Conservation (phyloP, 257 asterid species). For the Hygrophila difformis region DNA sequence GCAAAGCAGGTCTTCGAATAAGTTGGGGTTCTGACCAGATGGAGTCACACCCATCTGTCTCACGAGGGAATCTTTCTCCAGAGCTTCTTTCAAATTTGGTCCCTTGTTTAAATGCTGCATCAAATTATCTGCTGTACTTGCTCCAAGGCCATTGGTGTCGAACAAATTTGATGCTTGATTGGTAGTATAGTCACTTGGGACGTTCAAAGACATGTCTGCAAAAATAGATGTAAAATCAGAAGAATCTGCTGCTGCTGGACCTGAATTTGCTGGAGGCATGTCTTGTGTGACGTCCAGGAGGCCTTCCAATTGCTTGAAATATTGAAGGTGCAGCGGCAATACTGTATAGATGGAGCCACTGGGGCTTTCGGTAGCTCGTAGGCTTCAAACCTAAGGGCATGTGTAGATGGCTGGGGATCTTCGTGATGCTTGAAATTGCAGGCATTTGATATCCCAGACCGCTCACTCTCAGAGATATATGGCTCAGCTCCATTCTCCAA, state of each 20-base stretch:
- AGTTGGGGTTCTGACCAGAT: slow-evolving; percentile 77
- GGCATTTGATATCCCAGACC: slow-evolving; percentile 43
- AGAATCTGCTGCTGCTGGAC: slow-evolving; percentile 32
- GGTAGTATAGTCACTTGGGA: slow-evolving; percentile 22
- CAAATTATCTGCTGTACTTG: too few species aligned
- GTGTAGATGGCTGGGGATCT: slow-evolving; percentile 51
- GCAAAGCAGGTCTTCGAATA: slow-evolving; percentile 79
- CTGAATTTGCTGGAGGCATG: slow-evolving; percentile 26
- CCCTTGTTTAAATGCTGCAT: slow-evolving; percentile 50
- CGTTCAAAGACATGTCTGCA: slow-evolving; percentile 42
- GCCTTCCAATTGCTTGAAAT: slow-evolving; percentile 76
- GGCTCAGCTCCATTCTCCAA: slow-evolving; percentile 85
- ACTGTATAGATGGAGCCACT: slow-evolving; percentile 31
- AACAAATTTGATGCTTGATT: slow-evolving; percentile 18
- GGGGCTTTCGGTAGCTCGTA: slow-evolving; percentile 82
- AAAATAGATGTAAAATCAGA: slow-evolving; percentile 58
- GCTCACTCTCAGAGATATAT: slow-evolving; percentile 69
- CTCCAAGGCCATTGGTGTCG: slow-evolving; percentile 38
- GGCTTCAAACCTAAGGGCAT: slow-evolving; percentile 86
- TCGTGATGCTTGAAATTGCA: slow-evolving; percentile 57
- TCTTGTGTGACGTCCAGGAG: slow-evolving; percentile 60
- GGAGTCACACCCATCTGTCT: slow-evolving; percentile 94
- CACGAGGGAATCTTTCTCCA: slow-evolving; percentile 84
- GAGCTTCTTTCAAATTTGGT: slow-evolving; percentile 57
- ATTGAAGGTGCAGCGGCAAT: slow-evolving; percentile 29